phyloP scores from a whole-genome alignment of 1,284 basidiomycete species.

The Fistulinella cinereoalba region DNA sequence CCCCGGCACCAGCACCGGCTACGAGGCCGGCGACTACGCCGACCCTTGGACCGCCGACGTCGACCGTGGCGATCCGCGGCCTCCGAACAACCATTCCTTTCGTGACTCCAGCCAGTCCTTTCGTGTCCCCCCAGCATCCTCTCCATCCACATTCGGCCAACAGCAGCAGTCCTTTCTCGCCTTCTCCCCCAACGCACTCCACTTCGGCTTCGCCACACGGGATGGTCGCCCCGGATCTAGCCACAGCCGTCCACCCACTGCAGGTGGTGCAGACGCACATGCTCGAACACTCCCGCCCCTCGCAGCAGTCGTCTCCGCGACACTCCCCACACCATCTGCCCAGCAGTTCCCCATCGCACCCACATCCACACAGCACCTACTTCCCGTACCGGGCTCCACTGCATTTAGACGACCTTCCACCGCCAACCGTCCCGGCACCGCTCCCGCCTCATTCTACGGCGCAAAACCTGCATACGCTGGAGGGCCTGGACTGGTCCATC shows the following conservation, averaged over 20 bases:
- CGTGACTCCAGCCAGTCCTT: slow-evolving; percentile 69
- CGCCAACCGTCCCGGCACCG: slow-evolving; percentile 58
- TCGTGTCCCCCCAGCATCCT: slow-evolving; percentile 47
- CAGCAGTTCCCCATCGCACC: slow-evolving; percentile 33
- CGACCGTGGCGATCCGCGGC: slow-evolving; percentile 36
- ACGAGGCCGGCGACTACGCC: slow-evolving; percentile 53
- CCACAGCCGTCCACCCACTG: slow-evolving; percentile 46
- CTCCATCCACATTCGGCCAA: slow-evolving; percentile 38
- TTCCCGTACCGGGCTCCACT: slow-evolving; percentile 43
- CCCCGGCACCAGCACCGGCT: slow-evolving; percentile 67
- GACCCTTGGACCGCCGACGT: slow-evolving; percentile 38
- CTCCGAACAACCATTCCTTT: slow-evolving; percentile 58
- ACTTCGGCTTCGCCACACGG: slow-evolving; percentile 47
- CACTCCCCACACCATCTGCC: slow-evolving; percentile 46
- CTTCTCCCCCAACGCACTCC: slow-evolving; percentile 48
- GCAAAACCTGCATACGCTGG: slow-evolving; percentile 43
- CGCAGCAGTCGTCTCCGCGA: slow-evolving; percentile 67
- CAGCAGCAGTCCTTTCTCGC: slow-evolving; percentile 65
- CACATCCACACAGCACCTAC: slow-evolving; percentile 43
- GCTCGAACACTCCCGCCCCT: slow-evolving; percentile 66
- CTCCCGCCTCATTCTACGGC: slow-evolving; percentile 55
- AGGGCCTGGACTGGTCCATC: slow-evolving; percentile 52
- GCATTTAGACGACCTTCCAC: slow-evolving; percentile 44
- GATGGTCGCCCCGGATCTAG: slow-evolving; percentile 47
- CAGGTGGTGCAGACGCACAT: slow-evolving; percentile 35